A percentile compares a stretch with the other conserved stretches of the same genome.
phyloP scores from a whole-genome alignment of 768 basidiomycete genomes.

The Pisolithus tinctorius region DNA sequence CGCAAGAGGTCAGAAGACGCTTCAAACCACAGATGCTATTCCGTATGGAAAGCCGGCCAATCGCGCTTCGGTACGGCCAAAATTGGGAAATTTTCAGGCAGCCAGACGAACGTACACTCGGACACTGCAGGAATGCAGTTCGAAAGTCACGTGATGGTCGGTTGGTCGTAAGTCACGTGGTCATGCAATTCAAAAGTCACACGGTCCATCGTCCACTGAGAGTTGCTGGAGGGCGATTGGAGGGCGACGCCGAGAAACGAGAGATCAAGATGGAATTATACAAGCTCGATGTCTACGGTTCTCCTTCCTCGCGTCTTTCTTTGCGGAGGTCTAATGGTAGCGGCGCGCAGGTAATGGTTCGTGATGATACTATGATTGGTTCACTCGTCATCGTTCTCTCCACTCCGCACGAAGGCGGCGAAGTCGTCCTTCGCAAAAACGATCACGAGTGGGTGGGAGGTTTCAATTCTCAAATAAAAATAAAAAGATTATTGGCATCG shows the following conservation, averaged over 20 bases:
- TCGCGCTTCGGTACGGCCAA: no score
- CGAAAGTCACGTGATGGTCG: no score
- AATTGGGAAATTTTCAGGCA: no score
- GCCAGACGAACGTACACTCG: no score
- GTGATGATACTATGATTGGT: constrained; percentile 41
- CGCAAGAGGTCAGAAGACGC: no score
- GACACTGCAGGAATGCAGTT: no score
- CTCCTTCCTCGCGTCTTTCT: background rate
- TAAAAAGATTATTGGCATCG: constrained; percentile 4
- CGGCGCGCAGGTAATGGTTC: constrained; percentile 28
- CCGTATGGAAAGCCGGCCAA: no score
- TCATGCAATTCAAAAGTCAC: no score
- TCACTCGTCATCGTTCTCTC: constrained; percentile 49
- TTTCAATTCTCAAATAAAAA: constrained; percentile 11
- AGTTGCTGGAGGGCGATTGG: no score
- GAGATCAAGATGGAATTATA: constrained; percentile 31
- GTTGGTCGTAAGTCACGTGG: no score
- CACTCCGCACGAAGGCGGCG: constrained; percentile 36
- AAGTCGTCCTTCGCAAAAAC: no score
- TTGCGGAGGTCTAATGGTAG: background rate
- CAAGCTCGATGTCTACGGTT: constrained; percentile 44
- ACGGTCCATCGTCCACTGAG: constrained; percentile 8
- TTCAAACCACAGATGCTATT: no score
- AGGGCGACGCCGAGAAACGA: constrained; percentile 11
- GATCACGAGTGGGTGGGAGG: constrained; percentile 18